phyloP scores from a whole-genome alignment of 148 eudicot species.

The Cornus kousa region DNA sequence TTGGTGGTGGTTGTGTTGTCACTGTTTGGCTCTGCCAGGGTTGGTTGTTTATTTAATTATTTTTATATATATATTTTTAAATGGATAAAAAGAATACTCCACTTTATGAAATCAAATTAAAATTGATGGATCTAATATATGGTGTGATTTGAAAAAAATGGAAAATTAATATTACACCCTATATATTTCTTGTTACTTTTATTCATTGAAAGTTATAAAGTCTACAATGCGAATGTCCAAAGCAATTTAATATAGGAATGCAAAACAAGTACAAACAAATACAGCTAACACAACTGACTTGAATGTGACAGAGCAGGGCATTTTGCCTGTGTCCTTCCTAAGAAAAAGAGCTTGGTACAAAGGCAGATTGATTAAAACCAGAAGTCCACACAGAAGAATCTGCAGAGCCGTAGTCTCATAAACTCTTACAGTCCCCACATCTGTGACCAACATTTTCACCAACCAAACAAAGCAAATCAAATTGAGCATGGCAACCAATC shows the following conservation, averaged over 20 bases:
- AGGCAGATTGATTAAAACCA: conserved; percentile 60
- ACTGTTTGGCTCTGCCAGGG: too few relatives aligned
- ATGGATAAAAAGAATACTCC: too few relatives aligned
- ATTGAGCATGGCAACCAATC: conserved; percentile 54
- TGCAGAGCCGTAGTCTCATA: conserved; percentile 42
- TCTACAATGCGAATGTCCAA: background rate
- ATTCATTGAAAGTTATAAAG: background rate
- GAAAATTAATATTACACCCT: too few relatives aligned
- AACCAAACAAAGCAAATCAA: conserved; percentile 35
- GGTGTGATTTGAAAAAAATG: too few relatives aligned
- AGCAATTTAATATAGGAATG: conserved; percentile 12
- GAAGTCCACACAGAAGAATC: conserved; percentile 41
- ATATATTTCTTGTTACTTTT: too few relatives aligned
- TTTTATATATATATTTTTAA: too few relatives aligned
- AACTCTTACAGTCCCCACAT: background rate
- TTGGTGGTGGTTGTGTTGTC: too few relatives aligned
- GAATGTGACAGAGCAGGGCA: conserved; percentile 50
- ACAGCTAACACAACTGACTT: conserved; percentile 45
- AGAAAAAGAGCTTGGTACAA: conserved; percentile 54
- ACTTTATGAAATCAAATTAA: too few relatives aligned
- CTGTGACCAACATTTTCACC: conserved; percentile 9
- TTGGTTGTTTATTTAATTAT: too few relatives aligned
- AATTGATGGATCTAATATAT: too few relatives aligned
- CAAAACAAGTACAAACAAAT: conserved; percentile 34
- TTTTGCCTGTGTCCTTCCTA: conserved; percentile 67